A percentile compares a stretch with the other conserved stretches of the same genome.
These are phyloP conservation scores for Metschnikowia kofuensis DNA, from an alignment of 805 yeast genomes.

Conservation along the genomic window DNA sequence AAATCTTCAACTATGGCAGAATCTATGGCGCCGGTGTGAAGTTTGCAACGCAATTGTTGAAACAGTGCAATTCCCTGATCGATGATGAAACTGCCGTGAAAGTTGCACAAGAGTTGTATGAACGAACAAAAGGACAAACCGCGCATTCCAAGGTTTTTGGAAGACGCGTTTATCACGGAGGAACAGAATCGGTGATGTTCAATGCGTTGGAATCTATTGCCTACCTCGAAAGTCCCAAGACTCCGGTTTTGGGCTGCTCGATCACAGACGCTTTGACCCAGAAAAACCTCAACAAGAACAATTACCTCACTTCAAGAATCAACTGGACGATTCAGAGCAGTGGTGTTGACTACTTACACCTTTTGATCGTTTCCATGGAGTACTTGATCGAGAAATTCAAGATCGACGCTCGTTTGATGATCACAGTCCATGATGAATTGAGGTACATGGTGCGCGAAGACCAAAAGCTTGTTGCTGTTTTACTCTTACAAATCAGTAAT, in stretches of 20 bases:
- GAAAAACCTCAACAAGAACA: slow-evolving; percentile 57
- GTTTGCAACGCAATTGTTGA: slow-evolving; percentile 80
- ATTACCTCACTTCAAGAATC: slow-evolving; percentile 83
- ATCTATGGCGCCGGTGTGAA: slow-evolving; percentile 96
- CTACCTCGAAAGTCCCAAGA: slow-evolving; percentile 70
- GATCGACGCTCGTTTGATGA: slow-evolving; percentile 70
- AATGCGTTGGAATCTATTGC: slow-evolving; percentile 88
- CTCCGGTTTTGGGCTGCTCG: slow-evolving; percentile 92
- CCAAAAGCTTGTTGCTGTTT: slow-evolving; percentile 73
- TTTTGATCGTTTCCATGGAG: slow-evolving; percentile 83
- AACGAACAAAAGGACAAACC: slow-evolving; percentile 72
- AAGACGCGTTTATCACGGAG: slow-evolving; percentile 68
- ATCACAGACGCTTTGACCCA: slow-evolving; percentile 80
- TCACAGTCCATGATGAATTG: slow-evolving; percentile 95
- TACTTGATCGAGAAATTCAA: slow-evolving; percentile 63
- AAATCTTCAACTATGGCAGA: slow-evolving; percentile 93
- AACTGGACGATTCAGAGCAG: slow-evolving; percentile 99
- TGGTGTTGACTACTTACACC: slow-evolving; percentile 93
- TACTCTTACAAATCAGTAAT: slow-evolving; percentile 84
- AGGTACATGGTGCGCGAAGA: slow-evolving; percentile 73
- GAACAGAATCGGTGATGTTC: slow-evolving; percentile 89
- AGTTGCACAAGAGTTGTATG: slow-evolving; percentile 67
- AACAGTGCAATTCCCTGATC: slow-evolving; percentile 74
- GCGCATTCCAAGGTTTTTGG: slow-evolving; percentile 22
- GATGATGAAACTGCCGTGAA: slow-evolving; percentile 62